Conservation (phyloP, 352 stramenopile species). For the Globisporangium paroecandrum region DNA sequence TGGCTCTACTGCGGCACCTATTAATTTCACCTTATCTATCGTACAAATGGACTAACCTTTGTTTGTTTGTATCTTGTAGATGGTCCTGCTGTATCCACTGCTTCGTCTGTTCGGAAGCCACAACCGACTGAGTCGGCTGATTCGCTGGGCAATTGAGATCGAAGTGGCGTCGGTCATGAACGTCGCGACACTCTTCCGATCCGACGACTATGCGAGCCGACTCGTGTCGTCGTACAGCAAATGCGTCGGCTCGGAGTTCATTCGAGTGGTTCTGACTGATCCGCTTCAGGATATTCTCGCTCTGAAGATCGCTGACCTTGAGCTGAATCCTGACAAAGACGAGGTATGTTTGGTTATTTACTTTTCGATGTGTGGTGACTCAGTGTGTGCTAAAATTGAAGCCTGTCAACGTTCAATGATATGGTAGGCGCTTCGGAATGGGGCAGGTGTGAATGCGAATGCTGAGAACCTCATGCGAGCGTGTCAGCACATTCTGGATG, state of each 20-base stretch:
- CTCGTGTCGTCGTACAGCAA: conserved; percentile 79
- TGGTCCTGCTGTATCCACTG: conserved; percentile 57
- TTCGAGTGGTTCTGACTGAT: conserved; percentile 53
- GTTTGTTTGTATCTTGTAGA: conserved; percentile 20
- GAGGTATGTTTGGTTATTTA: conserved; percentile 25
- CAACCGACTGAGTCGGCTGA: conserved; percentile 54
- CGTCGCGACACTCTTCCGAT: conserved; percentile 75
- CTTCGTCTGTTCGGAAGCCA: conserved; percentile 63
- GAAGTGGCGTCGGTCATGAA: conserved; percentile 72
- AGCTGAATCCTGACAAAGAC: conserved; percentile 63
- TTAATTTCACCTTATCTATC: not conserved
- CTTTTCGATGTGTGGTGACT: not conserved
- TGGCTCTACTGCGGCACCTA: not conserved
- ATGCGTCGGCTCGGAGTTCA: conserved; percentile 65
- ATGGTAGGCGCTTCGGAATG: conserved; percentile 27
- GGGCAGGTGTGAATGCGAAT: conserved; percentile 37
- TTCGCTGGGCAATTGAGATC: conserved; percentile 75
- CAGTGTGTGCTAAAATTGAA: not conserved
- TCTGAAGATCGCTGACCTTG: conserved; percentile 67
- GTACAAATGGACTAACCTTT: not conserved
- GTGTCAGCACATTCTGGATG: conserved; percentile 81
- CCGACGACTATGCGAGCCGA: conserved; percentile 68
- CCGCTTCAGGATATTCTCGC: conserved; percentile 62
- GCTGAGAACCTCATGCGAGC: conserved; percentile 79
- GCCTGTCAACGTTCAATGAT: not conserved